Base-by-base conservation (phyloP, 2,329 filamentous ascomycete genomes). In the Fusarium sp. region DNA sequence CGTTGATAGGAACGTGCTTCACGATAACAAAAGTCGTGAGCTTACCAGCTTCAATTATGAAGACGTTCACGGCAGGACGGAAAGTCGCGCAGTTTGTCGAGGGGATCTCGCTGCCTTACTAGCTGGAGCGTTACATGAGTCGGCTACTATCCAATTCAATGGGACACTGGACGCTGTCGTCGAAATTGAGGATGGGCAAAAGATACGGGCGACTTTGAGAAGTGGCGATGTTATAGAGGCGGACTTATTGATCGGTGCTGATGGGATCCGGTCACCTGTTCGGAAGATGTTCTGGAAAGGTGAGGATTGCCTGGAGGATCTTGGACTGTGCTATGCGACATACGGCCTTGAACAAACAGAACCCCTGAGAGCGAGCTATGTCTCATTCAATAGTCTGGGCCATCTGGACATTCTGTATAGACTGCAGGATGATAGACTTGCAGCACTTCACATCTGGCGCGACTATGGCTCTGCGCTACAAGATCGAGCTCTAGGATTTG, bases 111-210 rank as follows among this genome's bases (percentile, higher is more conserved):
- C 34, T n/a, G 16, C 18, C 1, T n/a, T 38, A 1, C 34, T 38
- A 0, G 34, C 34, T n/a, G 1, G 2, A 11, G 16, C 16, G 0
- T n/a, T 38, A 11, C 16, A 16, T 38, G 34, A 38, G 34, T n/a
- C 18, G 9, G 16, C 9, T 38, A 38, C 9, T 38, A 18, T 38
- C 5, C 16, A 1, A 1, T 38, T 38, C 9, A n/a, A 38, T 38
- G 18, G n/a, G 34, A 6, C 9, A 0, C 7, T 38, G 16, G 18
- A 38, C 1, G 3, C 0, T 1, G 16, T 11, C 3, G 3, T n/a
- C 2, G 16, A 38, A 18, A 11, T 11, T 11, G 5, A 38, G 3
- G 34, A n/a, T 6, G 34, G 16, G 5, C 1, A 4, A 18, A n/a
- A 11, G 3, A 6, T n/a, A 2, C 34, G 9, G 0, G 34, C 18